Evolutionary conservation across 805 yeast species (phyloP), one percentile per base, ranked within the genome.

Genomic region (Starmera quercuum): DNA sequence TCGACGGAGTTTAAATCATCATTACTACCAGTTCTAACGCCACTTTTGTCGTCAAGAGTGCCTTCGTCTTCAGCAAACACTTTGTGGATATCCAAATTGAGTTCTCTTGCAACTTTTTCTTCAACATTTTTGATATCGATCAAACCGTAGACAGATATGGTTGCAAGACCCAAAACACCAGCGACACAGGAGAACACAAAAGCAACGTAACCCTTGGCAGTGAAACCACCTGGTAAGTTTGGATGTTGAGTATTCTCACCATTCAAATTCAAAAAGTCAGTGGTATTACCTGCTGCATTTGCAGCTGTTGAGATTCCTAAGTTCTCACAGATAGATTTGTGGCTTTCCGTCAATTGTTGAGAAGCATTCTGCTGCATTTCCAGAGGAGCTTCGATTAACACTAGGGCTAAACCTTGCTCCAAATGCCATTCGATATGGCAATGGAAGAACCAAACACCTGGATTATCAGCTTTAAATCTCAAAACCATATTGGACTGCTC

Each of bases 351-450:
- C 32, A 88, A 53, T 34, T 66, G 66, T 60, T 83, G 83, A 12
- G 60, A 38, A 35, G 61, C 47, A 36, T 66, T 64, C 14, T 57
- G 58, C 57, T 79, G 85, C 32, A 90, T 67, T 36, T 69, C 68
- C 9, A 57, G 46, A 20, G 98, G 98, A 36, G 86, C 95, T 64
- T 90, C 98, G 35, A 90, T 63, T 29, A 92, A 64, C 9, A 70
- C 66, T 36, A 87, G 49, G 10, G 95, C 95, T 49, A 90, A 72
- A 53, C 98, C 98, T 67, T 92, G 97, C 52, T 78, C 72, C 68
- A 90, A 73, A 66, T 92, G 98, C 98, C 98, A 90, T 59, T 92
- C 97, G 52, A 92, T 83, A 59, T 90, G 98, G 63, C 98, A 90
- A 66, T 90, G 98, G 94, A 92, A 92, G 59, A 79, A 75, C 98